phyloP scores from a whole-genome alignment of 176 grass and related monocot species.

The maize (Zea mays) region DNA sequence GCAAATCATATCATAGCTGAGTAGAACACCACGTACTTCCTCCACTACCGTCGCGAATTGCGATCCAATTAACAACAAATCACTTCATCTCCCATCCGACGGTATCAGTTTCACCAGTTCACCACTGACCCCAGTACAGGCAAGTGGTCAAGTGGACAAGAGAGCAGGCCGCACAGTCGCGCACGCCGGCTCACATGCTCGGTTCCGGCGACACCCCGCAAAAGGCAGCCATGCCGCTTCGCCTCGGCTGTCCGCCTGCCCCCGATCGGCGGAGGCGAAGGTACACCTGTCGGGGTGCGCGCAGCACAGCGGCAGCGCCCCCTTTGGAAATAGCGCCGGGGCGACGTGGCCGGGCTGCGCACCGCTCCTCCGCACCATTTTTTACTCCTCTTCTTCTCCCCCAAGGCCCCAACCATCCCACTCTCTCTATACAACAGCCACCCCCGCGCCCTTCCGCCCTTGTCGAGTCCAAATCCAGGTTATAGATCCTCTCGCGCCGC shows the following conservation, averaged over 20 bases:
- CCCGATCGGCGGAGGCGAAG: constrained; percentile 35
- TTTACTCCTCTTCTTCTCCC: constrained; percentile 22
- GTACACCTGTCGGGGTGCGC: constrained; percentile 45
- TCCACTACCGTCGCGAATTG: too few species aligned
- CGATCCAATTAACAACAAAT: too few species aligned
- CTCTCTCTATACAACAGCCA: constrained; percentile 16
- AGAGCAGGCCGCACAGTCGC: background rate
- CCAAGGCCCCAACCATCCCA: background rate
- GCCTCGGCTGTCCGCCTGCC: background rate
- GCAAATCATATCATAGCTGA: too few species aligned
- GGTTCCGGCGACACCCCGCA: constrained; percentile 35
- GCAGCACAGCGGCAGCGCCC: constrained; percentile 35
- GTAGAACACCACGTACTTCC: too few species aligned
- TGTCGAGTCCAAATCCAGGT: constrained; percentile 36
- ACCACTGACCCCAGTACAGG: too few species aligned
- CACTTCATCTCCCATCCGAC: too few species aligned
- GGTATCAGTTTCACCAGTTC: too few species aligned
- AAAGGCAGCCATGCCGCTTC: background rate
- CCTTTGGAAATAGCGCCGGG: constrained; percentile 38
- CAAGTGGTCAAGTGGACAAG: background rate
- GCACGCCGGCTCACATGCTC: constrained; percentile 35
- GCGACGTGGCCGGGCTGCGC: constrained; percentile 48
- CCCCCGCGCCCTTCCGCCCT: background rate
- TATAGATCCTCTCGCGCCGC: constrained; percentile 8
- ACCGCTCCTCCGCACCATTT: constrained; percentile 45